phyloP scores from a whole-genome alignment of 495 filamentous ascomycete genomes.

The Xylona heveae region DNA sequence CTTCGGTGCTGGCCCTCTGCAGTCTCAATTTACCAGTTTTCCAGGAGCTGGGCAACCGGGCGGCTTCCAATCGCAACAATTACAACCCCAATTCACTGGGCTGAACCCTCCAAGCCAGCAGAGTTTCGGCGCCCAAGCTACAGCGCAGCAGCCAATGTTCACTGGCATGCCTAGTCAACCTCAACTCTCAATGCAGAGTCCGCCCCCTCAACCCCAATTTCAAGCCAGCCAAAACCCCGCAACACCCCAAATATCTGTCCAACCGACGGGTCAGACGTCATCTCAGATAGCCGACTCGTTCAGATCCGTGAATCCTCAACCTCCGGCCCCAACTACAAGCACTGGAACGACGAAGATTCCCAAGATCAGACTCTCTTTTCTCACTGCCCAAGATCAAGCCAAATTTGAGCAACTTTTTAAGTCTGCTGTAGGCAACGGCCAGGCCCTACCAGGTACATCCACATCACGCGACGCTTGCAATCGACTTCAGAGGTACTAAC shows the following conservation, averaged over 20 bases:
- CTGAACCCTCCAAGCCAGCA: slow-evolving; percentile 36
- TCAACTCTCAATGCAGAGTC: slow-evolving; percentile 14
- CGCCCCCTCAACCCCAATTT: slow-evolving; percentile 26
- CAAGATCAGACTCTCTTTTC: slow-evolving; percentile 87
- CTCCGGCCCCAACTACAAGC: slow-evolving; percentile 24
- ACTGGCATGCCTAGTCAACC: slow-evolving; percentile 24
- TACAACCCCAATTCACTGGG: slow-evolving; percentile 36
- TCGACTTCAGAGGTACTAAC: slow-evolving; percentile 9
- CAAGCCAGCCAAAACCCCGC: slow-evolving; percentile 23
- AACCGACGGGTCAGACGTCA: slow-evolving; percentile 39
- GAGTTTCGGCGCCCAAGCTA: slow-evolving; percentile 30
- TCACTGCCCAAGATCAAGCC: slow-evolving; percentile 85
- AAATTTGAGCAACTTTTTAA: slow-evolving; percentile 98
- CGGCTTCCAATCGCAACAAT: slow-evolving; percentile 21
- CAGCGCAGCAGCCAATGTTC: slow-evolving; percentile 43
- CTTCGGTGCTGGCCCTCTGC: slow-evolving; percentile 17
- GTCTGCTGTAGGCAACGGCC: slow-evolving; percentile 71
- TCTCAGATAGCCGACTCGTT: slow-evolving; percentile 75
- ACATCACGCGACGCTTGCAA: neutral
- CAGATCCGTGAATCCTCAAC: slow-evolving; percentile 27
- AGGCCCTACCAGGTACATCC: slow-evolving; percentile 64
- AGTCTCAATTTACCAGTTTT: slow-evolving; percentile 29
- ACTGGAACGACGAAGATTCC: slow-evolving; percentile 47
- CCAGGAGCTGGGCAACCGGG: slow-evolving; percentile 13
- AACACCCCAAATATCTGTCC: slow-evolving; percentile 18